Evolutionary conservation across 805 yeast species (phyloP).

Genomic region (Candida ortonii): DNA sequence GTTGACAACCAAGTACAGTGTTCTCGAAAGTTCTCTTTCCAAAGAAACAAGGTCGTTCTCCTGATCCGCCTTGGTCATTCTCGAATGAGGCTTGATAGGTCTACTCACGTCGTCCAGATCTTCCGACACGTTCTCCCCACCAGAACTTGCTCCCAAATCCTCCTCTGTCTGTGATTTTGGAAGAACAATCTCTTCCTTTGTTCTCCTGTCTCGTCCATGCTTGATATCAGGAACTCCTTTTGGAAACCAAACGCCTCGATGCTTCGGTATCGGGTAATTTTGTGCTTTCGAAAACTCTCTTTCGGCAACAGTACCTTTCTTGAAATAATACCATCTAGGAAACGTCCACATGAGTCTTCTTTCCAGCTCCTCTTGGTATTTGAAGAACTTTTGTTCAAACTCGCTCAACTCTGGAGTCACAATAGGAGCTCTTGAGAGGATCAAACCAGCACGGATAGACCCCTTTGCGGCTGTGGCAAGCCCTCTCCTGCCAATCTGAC

Average conservation of each 20-base stretch:
- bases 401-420: constrained; percentile 72
- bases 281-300: constrained; percentile 75
- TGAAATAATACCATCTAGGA: constrained; percentile 89
- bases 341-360: constrained; percentile 96
- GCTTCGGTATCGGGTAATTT: constrained; percentile 66
- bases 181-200: constrained; percentile 71
- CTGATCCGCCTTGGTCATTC: constrained; percentile 76
- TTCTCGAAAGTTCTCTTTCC: constrained; percentile 75
- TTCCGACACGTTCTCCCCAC: constrained; percentile 25
- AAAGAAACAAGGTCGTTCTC: constrained; percentile 59
- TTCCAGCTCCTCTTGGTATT: constrained; percentile 83
- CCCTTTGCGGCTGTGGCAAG: constrained; percentile 11
- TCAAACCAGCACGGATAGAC: constrained; percentile 45
- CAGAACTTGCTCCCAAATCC: constrained; percentile 12
- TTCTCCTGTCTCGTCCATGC: constrained; percentile 85
- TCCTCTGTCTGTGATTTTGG: constrained; percentile 58
- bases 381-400: constrained; percentile 72
- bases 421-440: constrained; percentile 80
- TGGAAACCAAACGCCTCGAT: constrained; percentile 75
- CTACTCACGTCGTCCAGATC: constrained; percentile 57
- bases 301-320: constrained; percentile 85
- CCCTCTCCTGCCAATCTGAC: constrained; percentile 4
- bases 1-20: constrained; percentile 72
- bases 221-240: constrained; percentile 82
- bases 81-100: constrained; percentile 65